phyloP scores from a whole-genome alignment of 2,329 filamentous ascomycete genomes.

The Acarospora socialis region DNA sequence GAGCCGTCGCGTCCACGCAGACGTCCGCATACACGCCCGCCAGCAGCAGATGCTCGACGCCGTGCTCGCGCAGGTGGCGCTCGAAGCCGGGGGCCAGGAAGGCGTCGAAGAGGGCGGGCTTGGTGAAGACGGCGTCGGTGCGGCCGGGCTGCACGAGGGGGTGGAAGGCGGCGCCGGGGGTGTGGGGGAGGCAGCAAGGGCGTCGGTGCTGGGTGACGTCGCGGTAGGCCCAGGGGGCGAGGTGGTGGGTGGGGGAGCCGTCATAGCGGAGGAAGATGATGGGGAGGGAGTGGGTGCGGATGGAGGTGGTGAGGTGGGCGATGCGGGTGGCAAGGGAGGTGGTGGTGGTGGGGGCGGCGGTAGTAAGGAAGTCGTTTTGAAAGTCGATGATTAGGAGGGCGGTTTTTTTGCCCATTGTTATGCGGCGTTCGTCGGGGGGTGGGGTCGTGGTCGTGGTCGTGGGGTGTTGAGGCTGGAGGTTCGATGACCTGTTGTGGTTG shows the following conservation, averaged over 20 bases:
- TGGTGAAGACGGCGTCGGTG: neutral
- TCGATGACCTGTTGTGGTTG: too few species aligned
- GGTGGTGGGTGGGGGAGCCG: neutral
- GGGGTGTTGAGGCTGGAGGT: too few species aligned
- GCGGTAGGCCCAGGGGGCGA: neutral
- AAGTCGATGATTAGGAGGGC: conserved; percentile 4
- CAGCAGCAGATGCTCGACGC: conserved; percentile 1
- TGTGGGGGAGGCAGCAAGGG: neutral
- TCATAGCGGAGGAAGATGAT: neutral
- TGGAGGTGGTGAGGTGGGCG: neutral
- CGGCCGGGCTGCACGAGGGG: neutral
- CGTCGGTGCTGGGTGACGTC: too few species aligned
- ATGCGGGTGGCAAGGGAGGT: conserved; percentile 1
- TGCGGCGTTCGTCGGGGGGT: neutral
- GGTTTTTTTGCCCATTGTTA: conserved; percentile 1
- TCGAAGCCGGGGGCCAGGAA: neutral
- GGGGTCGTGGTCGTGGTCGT: neutral
- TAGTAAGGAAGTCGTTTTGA: conserved; percentile 6
- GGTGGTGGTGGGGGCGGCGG: neutral
- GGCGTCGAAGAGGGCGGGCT: conserved; percentile 1
- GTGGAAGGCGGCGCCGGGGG: neutral
- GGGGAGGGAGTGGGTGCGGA: neutral
- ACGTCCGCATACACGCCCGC: conserved; percentile 1
- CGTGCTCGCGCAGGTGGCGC: too few species aligned
- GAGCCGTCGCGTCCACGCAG: conserved; percentile 1